Percentiles rank a stretch among this genome's conserved stretches.
phyloP scores from a whole-genome alignment of 176 grass and related monocot species.

The Secale cereale region DNA sequence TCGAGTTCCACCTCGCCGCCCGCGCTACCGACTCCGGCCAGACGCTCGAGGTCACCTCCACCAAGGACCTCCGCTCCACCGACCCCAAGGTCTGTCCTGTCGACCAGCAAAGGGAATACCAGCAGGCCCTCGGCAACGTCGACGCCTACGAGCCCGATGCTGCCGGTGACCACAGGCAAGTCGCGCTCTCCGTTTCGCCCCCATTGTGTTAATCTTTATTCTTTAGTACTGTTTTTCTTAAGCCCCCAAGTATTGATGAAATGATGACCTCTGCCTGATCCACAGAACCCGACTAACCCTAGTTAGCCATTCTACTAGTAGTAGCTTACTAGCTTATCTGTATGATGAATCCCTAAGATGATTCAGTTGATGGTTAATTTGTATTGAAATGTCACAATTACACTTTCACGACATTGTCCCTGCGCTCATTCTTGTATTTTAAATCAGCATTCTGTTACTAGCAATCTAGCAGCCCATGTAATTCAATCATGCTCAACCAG shows the following conservation, averaged over 20 bases:
- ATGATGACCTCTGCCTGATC: background rate
- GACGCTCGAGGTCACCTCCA: constrained; percentile 91
- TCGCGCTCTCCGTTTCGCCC: background rate
- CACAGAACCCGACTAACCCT: background rate
- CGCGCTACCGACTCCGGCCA: constrained; percentile 74
- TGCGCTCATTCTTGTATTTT: background rate
- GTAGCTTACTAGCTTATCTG: too few relatives aligned
- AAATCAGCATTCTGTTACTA: background rate
- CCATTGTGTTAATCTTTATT: background rate
- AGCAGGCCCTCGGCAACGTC: constrained; percentile 23
- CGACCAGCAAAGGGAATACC: constrained; percentile 46
- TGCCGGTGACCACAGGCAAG: constrained; percentile 47
- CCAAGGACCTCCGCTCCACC: constrained; percentile 58
- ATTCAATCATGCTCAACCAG: background rate
- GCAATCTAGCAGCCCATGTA: background rate
- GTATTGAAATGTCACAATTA: background rate
- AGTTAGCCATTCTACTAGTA: background rate
- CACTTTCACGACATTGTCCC: background rate
- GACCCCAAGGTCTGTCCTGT: constrained; percentile 57
- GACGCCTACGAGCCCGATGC: constrained; percentile 30
- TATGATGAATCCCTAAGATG: background rate
- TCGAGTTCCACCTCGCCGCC: constrained; percentile 76
- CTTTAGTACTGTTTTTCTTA: background rate
- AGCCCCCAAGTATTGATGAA: background rate
- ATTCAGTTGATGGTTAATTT: background rate